Evolutionary conservation across 805 yeast genomes (phyloP), one percentile per base, ranked within the genome.

Genomic region (Pichia eremophila): DNA sequence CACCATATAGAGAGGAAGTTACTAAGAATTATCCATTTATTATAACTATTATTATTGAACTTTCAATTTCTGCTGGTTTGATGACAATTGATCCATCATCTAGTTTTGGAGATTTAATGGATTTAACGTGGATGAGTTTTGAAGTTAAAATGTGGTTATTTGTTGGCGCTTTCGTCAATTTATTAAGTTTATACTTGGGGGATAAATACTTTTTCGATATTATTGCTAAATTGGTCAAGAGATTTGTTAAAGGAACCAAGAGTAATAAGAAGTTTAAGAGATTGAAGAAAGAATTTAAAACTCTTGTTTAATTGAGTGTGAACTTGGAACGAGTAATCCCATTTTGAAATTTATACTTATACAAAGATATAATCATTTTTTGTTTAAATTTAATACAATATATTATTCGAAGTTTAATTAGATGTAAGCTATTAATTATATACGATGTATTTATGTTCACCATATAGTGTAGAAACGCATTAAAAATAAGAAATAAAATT

Each of bases 1-100:
- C 93, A 9, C 99, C 99, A 19, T 93, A 88, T 64, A 74, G 99
- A 48, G 83, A 86, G 59, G 81, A 90, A 1, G 77, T 83, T 55
- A 63, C 67, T 28, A 72, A 79, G 51, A 93, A 84, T 57, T 44
- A 54, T 11, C 95, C 95, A 8, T 91, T 89, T 61, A 68, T 93
- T 45, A 39, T 70, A 2, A 87, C 89, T 45, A 70, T 85, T 39
- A 52, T 69, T 0, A 50, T 69, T 1, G 76, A 95, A 0, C 47
- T 74, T 0, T 43, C 70, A 6, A 50, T 80, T 10, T 81, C 91
- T 15, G 51, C 72, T 0, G 45, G 63, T 4, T 66, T 88, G 54
- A 82, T 90, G 78, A 55, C 63, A 25, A 65, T 81, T 6, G 66
- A 74, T 43, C 73, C 78, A 4, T 69, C 72, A 12, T 69, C 81